These are phyloP conservation scores for Aureobasidium sp. DNA, from an alignment of 2,329 filamentous ascomycete species.

Conservation along the genomic window DNA sequence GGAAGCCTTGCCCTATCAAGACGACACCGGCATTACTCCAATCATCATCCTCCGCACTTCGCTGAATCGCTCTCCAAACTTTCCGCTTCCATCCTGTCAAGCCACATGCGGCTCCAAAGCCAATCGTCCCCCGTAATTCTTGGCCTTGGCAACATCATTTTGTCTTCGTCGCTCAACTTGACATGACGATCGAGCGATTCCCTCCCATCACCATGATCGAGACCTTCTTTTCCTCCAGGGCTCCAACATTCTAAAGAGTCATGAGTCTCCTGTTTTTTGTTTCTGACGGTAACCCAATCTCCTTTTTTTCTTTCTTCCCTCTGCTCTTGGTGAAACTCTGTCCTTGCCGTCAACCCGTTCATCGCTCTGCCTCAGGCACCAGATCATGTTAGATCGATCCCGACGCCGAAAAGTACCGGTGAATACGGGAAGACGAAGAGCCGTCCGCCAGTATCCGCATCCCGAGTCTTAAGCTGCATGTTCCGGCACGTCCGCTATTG, in stretches of 20 bases:
- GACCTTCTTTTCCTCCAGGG: not conserved
- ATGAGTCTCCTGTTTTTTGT: constrained; percentile 2
- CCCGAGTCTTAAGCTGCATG: too few relatives aligned
- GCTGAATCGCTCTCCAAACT: not conserved
- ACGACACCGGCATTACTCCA: not conserved
- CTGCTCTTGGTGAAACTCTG: not conserved
- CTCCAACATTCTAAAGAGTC: not conserved
- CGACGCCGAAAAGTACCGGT: not conserved
- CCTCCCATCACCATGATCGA: not conserved
- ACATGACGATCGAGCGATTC: constrained; percentile 3
- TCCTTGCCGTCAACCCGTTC: not conserved
- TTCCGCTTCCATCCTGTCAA: not conserved
- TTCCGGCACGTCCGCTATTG: too few relatives aligned
- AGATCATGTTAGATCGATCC: not conserved
- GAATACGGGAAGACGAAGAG: not conserved
- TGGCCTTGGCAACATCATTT: not conserved
- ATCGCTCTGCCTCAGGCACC: not conserved
- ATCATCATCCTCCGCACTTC: not conserved
- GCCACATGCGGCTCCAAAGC: not conserved
- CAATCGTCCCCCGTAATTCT: constrained; percentile 1
- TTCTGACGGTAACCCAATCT: not conserved
- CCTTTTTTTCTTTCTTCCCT: not conserved
- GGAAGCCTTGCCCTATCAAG: too few relatives aligned
- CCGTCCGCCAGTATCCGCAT: not conserved
- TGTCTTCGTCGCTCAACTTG: not conserved